Percentiles rank a stretch among this genome's conserved stretches.
phyloP scores from a whole-genome alignment of 1,139 yeast genomes.

The Schizosaccharomyces versatilis region DNA sequence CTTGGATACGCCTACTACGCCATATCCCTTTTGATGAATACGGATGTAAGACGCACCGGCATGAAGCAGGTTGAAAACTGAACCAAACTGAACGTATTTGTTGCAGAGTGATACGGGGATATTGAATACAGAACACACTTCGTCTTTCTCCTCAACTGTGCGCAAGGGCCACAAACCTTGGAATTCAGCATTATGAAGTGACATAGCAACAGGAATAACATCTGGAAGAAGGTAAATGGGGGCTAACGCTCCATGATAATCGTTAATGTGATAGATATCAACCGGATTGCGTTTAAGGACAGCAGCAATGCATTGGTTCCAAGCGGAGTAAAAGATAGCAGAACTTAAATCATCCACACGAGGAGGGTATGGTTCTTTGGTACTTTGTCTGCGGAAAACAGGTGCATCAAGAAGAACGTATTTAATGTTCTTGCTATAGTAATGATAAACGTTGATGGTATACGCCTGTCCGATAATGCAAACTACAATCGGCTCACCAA shows the following conservation, averaged over 20 bases:
- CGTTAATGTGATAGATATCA: conserved; percentile 9
- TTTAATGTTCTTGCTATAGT: conserved; percentile 6
- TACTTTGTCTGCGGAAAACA: conserved; percentile 7
- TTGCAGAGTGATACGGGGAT: conserved; percentile 3
- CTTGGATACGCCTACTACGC: conserved; percentile 9
- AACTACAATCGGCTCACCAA: conserved; percentile 5
- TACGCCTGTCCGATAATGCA: conserved; percentile 4
- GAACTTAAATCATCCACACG: conserved; percentile 9
- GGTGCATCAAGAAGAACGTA: conserved; percentile 6
- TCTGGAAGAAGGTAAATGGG: conserved; percentile 7
- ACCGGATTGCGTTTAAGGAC: conserved; percentile 5
- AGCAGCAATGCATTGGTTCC: conserved; percentile 10
- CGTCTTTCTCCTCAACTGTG: conserved; percentile 5
- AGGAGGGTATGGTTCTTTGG: conserved; percentile 8
- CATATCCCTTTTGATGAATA: conserved; percentile 9
- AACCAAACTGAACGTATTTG: conserved; percentile 8
- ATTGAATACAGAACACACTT: conserved; percentile 8
- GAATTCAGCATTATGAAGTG: conserved; percentile 10
- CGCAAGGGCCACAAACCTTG: conserved; percentile 10
- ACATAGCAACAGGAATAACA: conserved; percentile 8
- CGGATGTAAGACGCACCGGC: conserved; percentile 9
- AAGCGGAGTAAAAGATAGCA: conserved; percentile 9
- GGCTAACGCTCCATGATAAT: conserved; percentile 9
- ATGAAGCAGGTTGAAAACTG: conserved; percentile 9
- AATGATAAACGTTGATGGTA: conserved; percentile 5